phyloP scores from a whole-genome alignment of 306 rosid genomes.

The Vigna mungo region DNA sequence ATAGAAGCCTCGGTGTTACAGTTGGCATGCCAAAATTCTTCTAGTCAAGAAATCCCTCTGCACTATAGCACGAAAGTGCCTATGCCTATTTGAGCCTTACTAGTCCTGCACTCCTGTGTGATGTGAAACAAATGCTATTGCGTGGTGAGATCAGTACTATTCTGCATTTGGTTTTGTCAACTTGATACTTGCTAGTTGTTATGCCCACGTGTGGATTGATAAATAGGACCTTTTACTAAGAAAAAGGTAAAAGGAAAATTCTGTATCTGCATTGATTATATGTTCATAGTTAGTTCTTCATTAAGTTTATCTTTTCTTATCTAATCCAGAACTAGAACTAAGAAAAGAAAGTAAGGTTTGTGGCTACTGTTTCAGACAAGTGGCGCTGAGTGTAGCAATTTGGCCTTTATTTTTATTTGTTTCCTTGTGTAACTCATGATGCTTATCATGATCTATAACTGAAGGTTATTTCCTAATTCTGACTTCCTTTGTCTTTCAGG shows the following conservation, averaged over 20 bases:
- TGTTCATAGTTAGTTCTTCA: slow-evolving; percentile 1
- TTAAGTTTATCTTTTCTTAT: neutral
- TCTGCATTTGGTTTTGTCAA: slow-evolving; percentile 13
- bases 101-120: slow-evolving; percentile 25
- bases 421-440: neutral
- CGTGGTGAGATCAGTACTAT: neutral
- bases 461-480: slow-evolving; percentile 4
- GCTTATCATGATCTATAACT: slow-evolving; percentile 20
- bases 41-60: slow-evolving; percentile 21
- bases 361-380: slow-evolving; percentile 18
- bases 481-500: slow-evolving; percentile 60
- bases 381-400: slow-evolving; percentile 23
- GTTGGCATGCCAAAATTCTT: neutral
- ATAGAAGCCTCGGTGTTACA: slow-evolving; percentile 13
- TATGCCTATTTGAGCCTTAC: slow-evolving; percentile 11
- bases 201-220: slow-evolving; percentile 13
- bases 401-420: neutral
- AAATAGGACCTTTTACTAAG: neutral
- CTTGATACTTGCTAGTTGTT: slow-evolving; percentile 27
- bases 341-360: neutral
- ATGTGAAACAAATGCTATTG: neutral
- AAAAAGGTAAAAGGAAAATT: neutral
- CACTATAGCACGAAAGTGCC: neutral
- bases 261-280: neutral
- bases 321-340: slow-evolving; percentile 25